A percentile compares a stretch with the other conserved stretches of the same genome.
phyloP scores from a whole-genome alignment of 2,329 filamentous ascomycete species.

The Aspergillus ochraceus region DNA sequence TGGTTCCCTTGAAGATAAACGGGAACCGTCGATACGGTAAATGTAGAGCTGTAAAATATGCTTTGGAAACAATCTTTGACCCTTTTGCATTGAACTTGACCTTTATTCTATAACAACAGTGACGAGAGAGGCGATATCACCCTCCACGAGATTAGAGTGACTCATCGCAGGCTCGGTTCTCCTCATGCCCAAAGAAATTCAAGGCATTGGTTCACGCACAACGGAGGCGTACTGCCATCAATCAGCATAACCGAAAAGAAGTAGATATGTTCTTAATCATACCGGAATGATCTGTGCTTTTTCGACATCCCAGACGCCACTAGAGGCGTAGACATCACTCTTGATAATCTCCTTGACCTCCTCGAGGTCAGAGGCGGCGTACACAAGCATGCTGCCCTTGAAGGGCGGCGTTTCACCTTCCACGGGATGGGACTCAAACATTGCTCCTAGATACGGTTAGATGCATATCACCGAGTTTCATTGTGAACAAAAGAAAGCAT shows the following conservation, averaged over 20 bases:
- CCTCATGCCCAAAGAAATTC: background rate
- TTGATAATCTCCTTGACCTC: slow-evolving; percentile 17
- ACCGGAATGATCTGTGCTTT: slow-evolving; percentile 18
- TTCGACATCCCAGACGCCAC: slow-evolving; percentile 22
- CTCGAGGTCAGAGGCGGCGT: slow-evolving; percentile 14
- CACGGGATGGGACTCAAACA: slow-evolving; percentile 14
- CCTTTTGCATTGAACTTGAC: too few relatives aligned
- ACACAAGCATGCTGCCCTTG: slow-evolving; percentile 21
- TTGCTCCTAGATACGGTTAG: slow-evolving; percentile 12
- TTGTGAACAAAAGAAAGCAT: background rate
- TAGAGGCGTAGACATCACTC: slow-evolving; percentile 18
- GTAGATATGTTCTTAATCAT: background rate
- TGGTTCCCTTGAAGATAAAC: too few relatives aligned
- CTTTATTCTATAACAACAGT: too few relatives aligned
- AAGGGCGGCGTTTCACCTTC: slow-evolving; percentile 14
- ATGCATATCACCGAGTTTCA: background rate
- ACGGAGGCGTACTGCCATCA: background rate
- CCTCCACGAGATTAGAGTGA: too few relatives aligned
- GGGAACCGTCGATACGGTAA: too few relatives aligned
- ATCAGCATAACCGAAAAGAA: background rate
- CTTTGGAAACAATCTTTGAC: too few relatives aligned
- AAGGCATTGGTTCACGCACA: background rate
- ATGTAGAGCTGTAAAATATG: too few relatives aligned
- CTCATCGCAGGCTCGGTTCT: too few relatives aligned
- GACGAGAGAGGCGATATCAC: too few relatives aligned